These are phyloP conservation scores for Pichia sp. DNA, from an alignment of 1,139 yeast genomes.

Conservation along the genomic window DNA sequence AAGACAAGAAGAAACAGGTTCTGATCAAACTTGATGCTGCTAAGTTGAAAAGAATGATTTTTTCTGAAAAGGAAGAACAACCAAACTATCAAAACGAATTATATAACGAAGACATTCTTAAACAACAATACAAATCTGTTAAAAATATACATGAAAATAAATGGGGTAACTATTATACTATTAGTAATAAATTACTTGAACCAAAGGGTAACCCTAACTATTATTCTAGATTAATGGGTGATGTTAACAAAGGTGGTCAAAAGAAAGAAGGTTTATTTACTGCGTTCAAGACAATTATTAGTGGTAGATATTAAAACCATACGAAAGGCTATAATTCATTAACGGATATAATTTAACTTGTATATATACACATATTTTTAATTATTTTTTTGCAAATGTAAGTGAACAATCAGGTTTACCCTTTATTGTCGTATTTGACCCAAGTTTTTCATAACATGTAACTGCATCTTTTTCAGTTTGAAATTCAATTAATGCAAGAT, in stretches of 20 bases:
- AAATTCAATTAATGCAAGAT: slow-evolving; percentile 79
- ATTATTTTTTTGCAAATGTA: slow-evolving; percentile 47
- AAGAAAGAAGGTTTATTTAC: slow-evolving; percentile 58
- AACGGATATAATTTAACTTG: not conserved
- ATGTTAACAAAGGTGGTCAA: slow-evolving; percentile 58
- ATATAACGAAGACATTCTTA: slow-evolving; percentile 45
- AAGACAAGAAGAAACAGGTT: slow-evolving; percentile 25
- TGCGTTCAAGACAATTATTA: slow-evolving; percentile 63
- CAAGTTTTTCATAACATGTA: slow-evolving; percentile 36
- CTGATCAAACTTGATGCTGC: slow-evolving; percentile 27
- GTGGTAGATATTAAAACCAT: slow-evolving; percentile 49
- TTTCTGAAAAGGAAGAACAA: slow-evolving; percentile 32
- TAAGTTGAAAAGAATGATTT: slow-evolving; percentile 26
- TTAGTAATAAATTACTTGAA: slow-evolving; percentile 57
- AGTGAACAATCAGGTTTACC: slow-evolving; percentile 33
- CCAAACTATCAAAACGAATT: slow-evolving; percentile 35
- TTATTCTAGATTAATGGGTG: slow-evolving; percentile 63
- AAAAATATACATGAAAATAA: slow-evolving; percentile 55
- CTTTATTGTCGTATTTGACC: slow-evolving; percentile 32
- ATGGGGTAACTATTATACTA: slow-evolving; percentile 55
- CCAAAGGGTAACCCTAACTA: slow-evolving; percentile 85
- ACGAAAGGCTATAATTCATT: not conserved
- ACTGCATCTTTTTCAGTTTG: slow-evolving; percentile 47
- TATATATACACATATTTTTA: not conserved
- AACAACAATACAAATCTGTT: slow-evolving; percentile 55